These are phyloP conservation scores for Tulasnella sp. DNA, from an alignment of 768 basidiomycete genomes.

Conservation along the genomic window DNA sequence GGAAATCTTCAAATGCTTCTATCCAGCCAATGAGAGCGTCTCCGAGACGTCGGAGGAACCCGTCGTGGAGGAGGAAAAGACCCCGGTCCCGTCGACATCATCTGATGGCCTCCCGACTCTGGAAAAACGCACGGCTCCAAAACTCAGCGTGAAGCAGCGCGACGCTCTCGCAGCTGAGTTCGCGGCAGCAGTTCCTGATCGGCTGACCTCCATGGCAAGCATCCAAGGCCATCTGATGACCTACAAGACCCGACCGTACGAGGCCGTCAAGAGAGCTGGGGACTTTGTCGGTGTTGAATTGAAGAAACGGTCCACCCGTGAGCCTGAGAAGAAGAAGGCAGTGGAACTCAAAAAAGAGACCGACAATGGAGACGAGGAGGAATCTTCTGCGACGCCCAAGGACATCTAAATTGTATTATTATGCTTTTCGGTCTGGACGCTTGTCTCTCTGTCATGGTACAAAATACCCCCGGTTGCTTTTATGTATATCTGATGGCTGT, in stretches of 20 bases:
- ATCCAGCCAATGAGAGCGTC: conserved; percentile 35
- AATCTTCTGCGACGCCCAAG: neutral
- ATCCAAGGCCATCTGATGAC: conserved; percentile 63
- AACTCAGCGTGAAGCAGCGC: conserved; percentile 41
- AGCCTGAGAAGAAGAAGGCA: neutral
- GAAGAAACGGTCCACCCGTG: conserved; percentile 9
- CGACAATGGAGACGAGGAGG: neutral
- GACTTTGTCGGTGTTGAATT: conserved; percentile 52
- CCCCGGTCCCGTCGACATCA: neutral
- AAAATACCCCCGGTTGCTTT: neutral
- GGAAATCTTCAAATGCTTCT: conserved; percentile 66
- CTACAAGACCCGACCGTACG: conserved; percentile 56
- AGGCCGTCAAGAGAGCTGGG: conserved; percentile 47
- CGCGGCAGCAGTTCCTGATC: conserved; percentile 49
- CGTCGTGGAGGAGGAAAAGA: conserved; percentile 8
- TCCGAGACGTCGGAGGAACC: conserved; percentile 3
- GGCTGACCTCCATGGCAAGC: conserved; percentile 43
- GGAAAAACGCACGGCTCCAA: conserved; percentile 3
- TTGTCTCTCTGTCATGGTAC: neutral
- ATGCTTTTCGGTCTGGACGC: neutral
- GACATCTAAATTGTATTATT: neutral
- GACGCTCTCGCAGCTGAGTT: conserved; percentile 53
- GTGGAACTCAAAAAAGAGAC: neutral
- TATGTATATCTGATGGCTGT: neutral
- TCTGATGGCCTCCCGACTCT: conserved; percentile 10